Evolutionary conservation across 306 rosid genomes (phyloP), one percentile per base, ranked within the genome.

Genomic region (Dryas alaskensis): DNA sequence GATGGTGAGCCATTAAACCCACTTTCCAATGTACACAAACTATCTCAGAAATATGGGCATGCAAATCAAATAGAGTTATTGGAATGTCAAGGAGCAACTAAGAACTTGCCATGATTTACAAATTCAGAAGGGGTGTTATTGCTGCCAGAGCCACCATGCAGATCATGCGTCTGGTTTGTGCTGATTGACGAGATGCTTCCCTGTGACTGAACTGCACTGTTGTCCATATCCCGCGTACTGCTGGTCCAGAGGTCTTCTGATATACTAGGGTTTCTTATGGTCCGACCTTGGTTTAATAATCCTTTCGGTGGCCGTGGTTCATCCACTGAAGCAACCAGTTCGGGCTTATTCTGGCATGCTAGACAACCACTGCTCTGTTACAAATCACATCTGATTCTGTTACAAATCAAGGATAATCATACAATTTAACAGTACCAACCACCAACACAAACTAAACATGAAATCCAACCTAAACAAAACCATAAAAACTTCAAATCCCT

Each of bases 321-420:
- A 76, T 87, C 82, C 74, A 65, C 73, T 10, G 74, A 68, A 53
- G 79, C 39, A 60, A 47, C 61, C 67, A 74, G 14, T 80, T 78
- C 70, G 27, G 89, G 84, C 63, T 87, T 92, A 60, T 78, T 83
- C 84, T 75, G 77, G 89, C 92, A 84, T 73, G 89, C 90, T 87
- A 94, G 85, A 89, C 99, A 94, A 86, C 95, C 97, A 88, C 99
- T 94, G 99, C 92, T 88, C 99, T 94, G 99, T 93, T 88, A 78
- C 96, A 93, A 84, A 94, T 71, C 83, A 84, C 81, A 74, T 76
- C 80, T 67, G 58, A 70, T 87, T 89, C 97, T 81, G 89, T 89
- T 86, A 93, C 76, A 83, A 72, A 87, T 81, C 86, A 78, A 74
- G 75, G 72, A 82, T 12, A 74, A 73, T 65, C n/a, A 61, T 40